Base-by-base conservation (phyloP, 2,329 filamentous ascomycete genomes). In the Lasiodiplodia theobromae region DNA sequence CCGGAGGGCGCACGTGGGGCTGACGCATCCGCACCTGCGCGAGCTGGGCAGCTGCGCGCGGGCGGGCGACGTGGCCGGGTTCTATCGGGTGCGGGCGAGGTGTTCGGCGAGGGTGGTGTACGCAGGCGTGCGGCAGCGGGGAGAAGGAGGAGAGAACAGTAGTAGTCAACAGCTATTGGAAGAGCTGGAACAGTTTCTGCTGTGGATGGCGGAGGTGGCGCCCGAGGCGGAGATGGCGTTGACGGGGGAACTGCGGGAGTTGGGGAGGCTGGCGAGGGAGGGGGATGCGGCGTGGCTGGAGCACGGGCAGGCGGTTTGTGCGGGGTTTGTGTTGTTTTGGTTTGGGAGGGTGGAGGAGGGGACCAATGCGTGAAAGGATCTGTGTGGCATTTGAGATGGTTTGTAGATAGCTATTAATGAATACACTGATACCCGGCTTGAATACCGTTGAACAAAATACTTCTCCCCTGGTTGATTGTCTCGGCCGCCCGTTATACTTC, bases 301-400 rank as follows among this genome's bases (percentile, higher is more conserved):
- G 38, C 58, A 62, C 21, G 58, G 23, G 58, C 34, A 28, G 18
- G 58, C 58, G 58, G 58, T 62, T 34, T 34, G 25, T 12, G 16
- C 40, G 38, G 58, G 58, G 58, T 62, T 62, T 31, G 58, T 62
- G 58, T 40, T 62, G 38, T 44, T 49, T 23, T 34, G 58, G 58
- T 62, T 49, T 62, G 58, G 58, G 58, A 23, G 25, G 21, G 14
- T 28, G 57, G 38, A 25, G 57, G 38, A 25, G 23, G 38, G 49
- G 47, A 51, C 1, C 18, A 10, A n/a, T 31, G 31, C 11, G 31
- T 34, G 34, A 21, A 31, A 1, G 28, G 18, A n/a, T 38, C 6
- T 54, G 12, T 25, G 21, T 4, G 10, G 25, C 2, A 40, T 31
- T 6, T 23, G 31, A 14, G 40, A 28, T 60, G 57, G 12, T 10